Evolutionary conservation across 2,329 filamentous ascomycete species (phyloP), one percentile per base, ranked within the genome.

Genomic region (Fusarium begoniae): DNA sequence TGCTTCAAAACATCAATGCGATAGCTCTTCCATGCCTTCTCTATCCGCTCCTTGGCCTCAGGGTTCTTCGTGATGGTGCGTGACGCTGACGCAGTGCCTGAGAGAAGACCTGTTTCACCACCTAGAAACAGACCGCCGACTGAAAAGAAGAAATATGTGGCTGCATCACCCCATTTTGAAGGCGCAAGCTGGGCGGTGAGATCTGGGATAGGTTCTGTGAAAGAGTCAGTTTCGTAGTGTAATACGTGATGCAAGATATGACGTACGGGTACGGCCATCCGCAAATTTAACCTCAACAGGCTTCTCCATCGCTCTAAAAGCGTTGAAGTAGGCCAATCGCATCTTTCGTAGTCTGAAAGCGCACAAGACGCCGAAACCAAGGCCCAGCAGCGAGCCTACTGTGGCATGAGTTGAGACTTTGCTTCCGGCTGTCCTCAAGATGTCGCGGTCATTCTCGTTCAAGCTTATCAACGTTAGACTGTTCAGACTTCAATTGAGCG

Each of bases 281-380:
- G 60, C 64, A 8, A 66, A 66, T 7, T n/a, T 40, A 1, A 66
- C 60, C 12, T 40, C 50, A 1, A 65, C 60, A 0, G 64, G 64
- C 22, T 65, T 66, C 6, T 66, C 64, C 64, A 65, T 40, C 0
- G 64, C 64, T 38, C 50, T 22, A 13, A 66, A 66, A 1, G 64
- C 64, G 8, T 65, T 66, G 8, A 66, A 66, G 43, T 66, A 66
- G 6, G 64, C 11, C 50, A 65, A 8, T 28, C 64, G 44, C 64
- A 66, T 66, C 3, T 35, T 50, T 15, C 64, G 43, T 2, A 66
- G 37, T 28, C 60, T 22, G 10, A 44, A 66, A 10, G 64, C 64
- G 2, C 26, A 26, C 3, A 35, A 58, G 11, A 65, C 13, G 11
- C 64, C 64, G 1, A 66, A 9, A 5, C 64, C 64, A 8, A 48